Evolutionary conservation across 805 yeast genomes (phyloP), one percentile per base, ranked within the genome.

Genomic region (Sugiyamaella mastotermitis): DNA sequence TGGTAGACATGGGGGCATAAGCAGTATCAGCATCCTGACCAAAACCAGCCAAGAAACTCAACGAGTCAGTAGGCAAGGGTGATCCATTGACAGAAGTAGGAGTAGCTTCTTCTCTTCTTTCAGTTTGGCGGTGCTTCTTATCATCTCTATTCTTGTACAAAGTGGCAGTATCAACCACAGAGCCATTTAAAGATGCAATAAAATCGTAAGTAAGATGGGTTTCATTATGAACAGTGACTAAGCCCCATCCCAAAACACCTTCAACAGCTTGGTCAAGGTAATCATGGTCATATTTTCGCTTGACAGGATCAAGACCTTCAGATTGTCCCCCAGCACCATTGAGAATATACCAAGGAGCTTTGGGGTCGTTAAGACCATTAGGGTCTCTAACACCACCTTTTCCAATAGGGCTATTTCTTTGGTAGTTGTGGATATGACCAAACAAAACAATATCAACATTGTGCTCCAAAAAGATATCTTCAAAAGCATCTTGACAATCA

Each of bases 241-340:
- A 33, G 19, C 51, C 48, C 61, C 61, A 56, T 5, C 60, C 60
- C 26, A 42, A 52, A n/a, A 32, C 32, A 13, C 20, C 41, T 24
- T 36, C 36, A 16, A 34, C 19, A 26, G 20, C 31, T 18, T 34
- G 27, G 32, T 28, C 43, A 17, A 40, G 33, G n/a, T 37, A 38
- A 26, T 39, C 44, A 19, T 42, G 30, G 10, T 17, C 24, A n/a
- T 31, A 34, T 5, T 22, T 15, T 14, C 26, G 31, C 13, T 33
- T 29, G 15, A 46, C 38, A 8, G 40, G 37, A 25, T 52, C 50
- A 5, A 52, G 42, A 3, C 60, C 60, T 32, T 56, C 56, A 38
- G 50, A 55, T 36, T 52, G 56, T 7, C 60, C 60, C 11, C 49
- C 60, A 14, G 54, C 47, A 14, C 61, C 61, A 38, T 53, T 56